phyloP scores from a whole-genome alignment of 2,329 filamentous ascomycete species.

The Fusarium sp. region DNA sequence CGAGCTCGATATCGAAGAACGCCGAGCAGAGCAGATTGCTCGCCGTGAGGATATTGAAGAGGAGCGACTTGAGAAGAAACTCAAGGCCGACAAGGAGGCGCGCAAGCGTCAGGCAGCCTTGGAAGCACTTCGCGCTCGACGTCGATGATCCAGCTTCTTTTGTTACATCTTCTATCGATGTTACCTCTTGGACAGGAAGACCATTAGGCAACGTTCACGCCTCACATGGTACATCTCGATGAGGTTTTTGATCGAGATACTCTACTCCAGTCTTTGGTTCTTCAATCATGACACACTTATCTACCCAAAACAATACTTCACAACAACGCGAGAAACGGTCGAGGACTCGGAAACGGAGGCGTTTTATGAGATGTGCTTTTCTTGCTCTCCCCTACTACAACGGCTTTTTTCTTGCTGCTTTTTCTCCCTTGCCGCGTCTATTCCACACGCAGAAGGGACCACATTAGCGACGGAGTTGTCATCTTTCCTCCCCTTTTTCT shows the following conservation, averaged over 20 bases:
- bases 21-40: conserved; percentile 69
- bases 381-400: conserved; percentile 5
- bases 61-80: conserved; percentile 69
- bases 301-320: conserved; percentile 10
- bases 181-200: neutral
- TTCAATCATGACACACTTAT: neutral
- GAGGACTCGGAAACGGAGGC: conserved; percentile 31
- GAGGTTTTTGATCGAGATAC: neutral
- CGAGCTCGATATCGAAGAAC: conserved; percentile 80
- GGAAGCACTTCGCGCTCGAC: conserved; percentile 50
- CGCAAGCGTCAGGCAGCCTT: conserved; percentile 56
- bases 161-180: neutral
- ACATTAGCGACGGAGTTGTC: conserved; percentile 57
- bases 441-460: conserved; percentile 17
- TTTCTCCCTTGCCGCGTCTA: conserved; percentile 10
- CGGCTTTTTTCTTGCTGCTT: conserved; percentile 9
- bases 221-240: neutral
- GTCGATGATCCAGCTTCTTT: conserved; percentile 35
- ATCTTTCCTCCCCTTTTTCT: conserved; percentile 15
- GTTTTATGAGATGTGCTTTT: conserved; percentile 29
- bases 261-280: neutral
- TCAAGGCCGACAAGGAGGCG: conserved; percentile 73
- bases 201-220: neutral
- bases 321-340: conserved; percentile 32
- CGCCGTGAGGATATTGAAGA: conserved; percentile 76